phyloP scores from a whole-genome alignment of 805 yeast species.

The Wickerhamiella qilinensis region DNA sequence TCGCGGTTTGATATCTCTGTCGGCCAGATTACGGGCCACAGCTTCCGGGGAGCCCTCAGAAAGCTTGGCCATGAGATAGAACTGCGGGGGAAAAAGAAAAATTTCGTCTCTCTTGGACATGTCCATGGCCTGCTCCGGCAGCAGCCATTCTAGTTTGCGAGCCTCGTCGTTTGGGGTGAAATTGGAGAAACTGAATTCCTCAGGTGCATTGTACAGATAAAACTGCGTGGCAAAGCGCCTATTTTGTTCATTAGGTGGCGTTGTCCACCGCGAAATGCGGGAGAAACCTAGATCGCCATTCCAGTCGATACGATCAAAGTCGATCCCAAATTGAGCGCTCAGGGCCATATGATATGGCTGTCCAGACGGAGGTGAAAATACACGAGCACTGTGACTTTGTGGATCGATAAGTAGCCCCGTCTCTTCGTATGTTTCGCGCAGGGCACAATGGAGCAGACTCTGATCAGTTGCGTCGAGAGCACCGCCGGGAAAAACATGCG shows the following conservation, averaged over 20 bases:
- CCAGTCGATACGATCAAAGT: slow-evolving; percentile 5
- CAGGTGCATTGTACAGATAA: slow-evolving; percentile 12
- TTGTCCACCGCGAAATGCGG: slow-evolving; percentile 17
- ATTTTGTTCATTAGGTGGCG: slow-evolving; percentile 13
- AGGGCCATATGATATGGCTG: neutral
- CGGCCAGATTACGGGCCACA: slow-evolving; percentile 5
- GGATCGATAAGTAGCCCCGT: slow-evolving; percentile 18
- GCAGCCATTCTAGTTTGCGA: slow-evolving; percentile 15
- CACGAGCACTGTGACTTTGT: slow-evolving; percentile 1
- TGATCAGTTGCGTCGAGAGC: slow-evolving; percentile 16
- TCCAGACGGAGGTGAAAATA: neutral
- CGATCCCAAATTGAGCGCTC: neutral
- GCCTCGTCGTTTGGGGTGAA: slow-evolving; percentile 8
- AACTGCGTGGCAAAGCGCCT: slow-evolving; percentile 19
- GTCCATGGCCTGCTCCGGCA: slow-evolving; percentile 13
- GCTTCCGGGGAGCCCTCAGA: slow-evolving; percentile 6
- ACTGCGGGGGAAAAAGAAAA: slow-evolving; percentile 20
- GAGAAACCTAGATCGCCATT: slow-evolving; percentile 5
- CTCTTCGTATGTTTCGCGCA: slow-evolving; percentile 21
- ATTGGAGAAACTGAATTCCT: slow-evolving; percentile 6
- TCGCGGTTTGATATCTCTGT: slow-evolving; percentile 13
- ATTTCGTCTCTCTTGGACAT: slow-evolving; percentile 12
- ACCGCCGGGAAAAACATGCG: slow-evolving; percentile 22
- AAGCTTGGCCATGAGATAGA: slow-evolving; percentile 13
- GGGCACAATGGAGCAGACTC: slow-evolving; percentile 15